Evolutionary conservation across 2,329 filamentous ascomycete species (phyloP).

Genomic region (Corynespora cassiicola): DNA sequence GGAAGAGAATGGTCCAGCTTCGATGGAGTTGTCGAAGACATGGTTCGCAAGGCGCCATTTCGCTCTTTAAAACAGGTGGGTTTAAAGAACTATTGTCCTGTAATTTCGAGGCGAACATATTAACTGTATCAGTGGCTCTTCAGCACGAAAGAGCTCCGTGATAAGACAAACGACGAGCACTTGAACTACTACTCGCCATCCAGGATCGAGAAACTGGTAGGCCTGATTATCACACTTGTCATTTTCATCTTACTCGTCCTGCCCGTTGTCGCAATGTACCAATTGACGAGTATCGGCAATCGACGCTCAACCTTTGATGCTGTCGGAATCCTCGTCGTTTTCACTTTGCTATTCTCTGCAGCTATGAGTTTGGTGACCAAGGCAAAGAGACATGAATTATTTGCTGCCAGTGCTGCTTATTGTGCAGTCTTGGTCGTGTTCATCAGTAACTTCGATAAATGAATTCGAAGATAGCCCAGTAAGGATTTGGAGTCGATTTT

Average conservation of each 20-base stretch:
- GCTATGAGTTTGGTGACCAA: slow-evolving; percentile 46
- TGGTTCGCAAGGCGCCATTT: slow-evolving; percentile 23
- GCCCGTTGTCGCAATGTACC: slow-evolving; percentile 46
- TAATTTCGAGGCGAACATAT: too few species aligned
- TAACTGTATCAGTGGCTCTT: slow-evolving; percentile 33
- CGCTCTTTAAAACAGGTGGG: too few species aligned
- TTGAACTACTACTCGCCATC: slow-evolving; percentile 39
- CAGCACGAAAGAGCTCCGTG: slow-evolving; percentile 34
- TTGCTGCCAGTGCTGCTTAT: slow-evolving; percentile 48
- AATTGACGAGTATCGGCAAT: slow-evolving; percentile 32
- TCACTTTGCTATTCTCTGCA: slow-evolving; percentile 46
- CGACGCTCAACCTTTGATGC: slow-evolving; percentile 34
- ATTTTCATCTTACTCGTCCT: slow-evolving; percentile 47
- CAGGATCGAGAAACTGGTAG: slow-evolving; percentile 41
- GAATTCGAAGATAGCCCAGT: too few species aligned
- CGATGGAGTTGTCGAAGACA: slow-evolving; percentile 40
- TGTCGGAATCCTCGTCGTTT: slow-evolving; percentile 44
- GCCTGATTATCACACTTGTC: slow-evolving; percentile 43
- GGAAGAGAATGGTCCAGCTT: slow-evolving; percentile 46
- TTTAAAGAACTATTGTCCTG: too few species aligned
- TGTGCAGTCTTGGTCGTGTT: slow-evolving; percentile 49
- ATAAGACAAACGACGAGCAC: slow-evolving; percentile 31
- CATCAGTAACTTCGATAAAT: slow-evolving; percentile 50
- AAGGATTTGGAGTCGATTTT: too few species aligned
- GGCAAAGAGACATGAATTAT: slow-evolving; percentile 44